A percentile compares a stretch with the other conserved stretches of the same genome.
Evolutionary conservation across 257 asterid genomes (phyloP).

Genomic region (Nyctanthes arbortristis): DNA sequence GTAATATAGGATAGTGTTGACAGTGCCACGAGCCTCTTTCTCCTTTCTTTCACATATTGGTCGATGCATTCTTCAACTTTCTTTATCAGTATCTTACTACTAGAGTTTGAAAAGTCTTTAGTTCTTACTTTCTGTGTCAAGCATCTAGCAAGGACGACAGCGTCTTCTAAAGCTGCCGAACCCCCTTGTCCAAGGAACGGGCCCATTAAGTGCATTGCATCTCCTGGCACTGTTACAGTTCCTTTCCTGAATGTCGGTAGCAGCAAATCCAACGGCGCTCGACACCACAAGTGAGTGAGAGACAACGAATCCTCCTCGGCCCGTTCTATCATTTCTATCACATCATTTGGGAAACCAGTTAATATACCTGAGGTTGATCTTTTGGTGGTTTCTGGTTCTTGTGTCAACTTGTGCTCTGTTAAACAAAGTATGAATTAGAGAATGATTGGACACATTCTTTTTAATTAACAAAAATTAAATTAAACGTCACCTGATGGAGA

Average conservation of each 20-base stretch:
- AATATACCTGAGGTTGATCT: slow-evolving; percentile 16
- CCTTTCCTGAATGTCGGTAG: slow-evolving; percentile 27
- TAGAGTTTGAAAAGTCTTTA: background rate
- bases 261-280: slow-evolving; percentile 42
- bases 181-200: slow-evolving; percentile 48
- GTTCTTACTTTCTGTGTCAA: slow-evolving; percentile 21
- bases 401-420: no score
- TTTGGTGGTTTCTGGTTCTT: no score
- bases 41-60: slow-evolving; percentile 14
- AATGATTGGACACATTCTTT: background rate
- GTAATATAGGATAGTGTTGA: slow-evolving; percentile 4
- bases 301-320: slow-evolving; percentile 31
- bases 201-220: slow-evolving; percentile 52
- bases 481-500: slow-evolving; percentile 24
- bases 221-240: slow-evolving; percentile 37
- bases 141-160: slow-evolving; percentile 45
- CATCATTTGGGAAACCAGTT: slow-evolving; percentile 28
- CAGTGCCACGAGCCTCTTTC: slow-evolving; percentile 11
- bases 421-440: background rate
- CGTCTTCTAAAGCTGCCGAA: slow-evolving; percentile 40
- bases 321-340: slow-evolving; percentile 26
- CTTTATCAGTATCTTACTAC: background rate
- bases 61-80: slow-evolving; percentile 8
- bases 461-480: background rate
- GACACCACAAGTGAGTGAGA: slow-evolving; percentile 34